phyloP scores from a whole-genome alignment of 257 asterid species.

The Henckelia pumila region DNA sequence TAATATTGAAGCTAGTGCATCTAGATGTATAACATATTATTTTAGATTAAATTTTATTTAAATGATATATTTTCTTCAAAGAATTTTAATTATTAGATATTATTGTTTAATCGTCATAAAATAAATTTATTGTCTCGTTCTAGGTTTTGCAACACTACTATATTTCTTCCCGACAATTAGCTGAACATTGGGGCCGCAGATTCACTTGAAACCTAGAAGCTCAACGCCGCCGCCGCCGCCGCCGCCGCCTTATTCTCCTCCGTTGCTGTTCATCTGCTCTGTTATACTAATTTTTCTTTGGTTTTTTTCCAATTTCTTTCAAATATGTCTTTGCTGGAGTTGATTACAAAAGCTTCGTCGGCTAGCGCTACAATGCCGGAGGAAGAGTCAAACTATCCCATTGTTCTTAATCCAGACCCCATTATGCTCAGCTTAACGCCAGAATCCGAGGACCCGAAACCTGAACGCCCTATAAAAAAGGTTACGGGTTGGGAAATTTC shows the following conservation, averaged over 20 bases:
- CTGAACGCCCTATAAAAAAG: constrained; percentile 33
- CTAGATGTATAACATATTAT: no score
- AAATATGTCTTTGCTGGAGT: constrained; percentile 63
- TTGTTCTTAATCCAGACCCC: constrained; percentile 56
- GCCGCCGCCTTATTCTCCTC: background rate
- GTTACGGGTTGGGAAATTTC: constrained; percentile 57
- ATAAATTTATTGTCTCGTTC: background rate
- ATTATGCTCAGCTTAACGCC: constrained; percentile 45
- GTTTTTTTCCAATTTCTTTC: constrained; percentile 2
- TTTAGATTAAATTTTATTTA: no score
- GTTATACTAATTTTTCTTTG: background rate
- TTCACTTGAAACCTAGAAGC: constrained; percentile 12
- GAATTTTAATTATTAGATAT: no score
- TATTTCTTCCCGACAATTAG: background rate
- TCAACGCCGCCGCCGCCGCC: constrained; percentile 5
- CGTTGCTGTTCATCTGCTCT: background rate
- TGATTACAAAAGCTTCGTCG: constrained; percentile 60
- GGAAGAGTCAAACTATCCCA: constrained; percentile 42
- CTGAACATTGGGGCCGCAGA: background rate
- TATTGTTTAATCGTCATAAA: no score
- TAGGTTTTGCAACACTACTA: background rate
- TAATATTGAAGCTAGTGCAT: no score
- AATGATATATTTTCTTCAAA: no score
- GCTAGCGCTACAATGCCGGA: constrained; percentile 23
- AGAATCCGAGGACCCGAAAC: constrained; percentile 30